Evolutionary conservation across 805 yeast species (phyloP).

Genomic region (Torulaspora quercuum): DNA sequence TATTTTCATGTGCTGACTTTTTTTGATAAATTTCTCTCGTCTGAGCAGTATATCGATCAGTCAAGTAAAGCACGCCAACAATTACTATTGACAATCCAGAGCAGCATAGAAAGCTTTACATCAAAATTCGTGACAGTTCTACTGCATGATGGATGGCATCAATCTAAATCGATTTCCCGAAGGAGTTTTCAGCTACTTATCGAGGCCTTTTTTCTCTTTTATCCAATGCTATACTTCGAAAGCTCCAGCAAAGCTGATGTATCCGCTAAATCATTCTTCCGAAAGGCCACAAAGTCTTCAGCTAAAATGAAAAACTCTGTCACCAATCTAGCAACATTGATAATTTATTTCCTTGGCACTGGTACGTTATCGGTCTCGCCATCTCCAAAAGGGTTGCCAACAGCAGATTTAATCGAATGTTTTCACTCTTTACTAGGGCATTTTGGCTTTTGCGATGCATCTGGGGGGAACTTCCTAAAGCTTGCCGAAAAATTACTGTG

Average conservation of each 20-base stretch:
- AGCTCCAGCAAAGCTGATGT: slow-evolving; percentile 44
- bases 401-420: slow-evolving; percentile 43
- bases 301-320: slow-evolving; percentile 46
- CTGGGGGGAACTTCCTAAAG: slow-evolving; percentile 58
- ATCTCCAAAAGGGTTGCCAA: slow-evolving; percentile 7
- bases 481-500: slow-evolving; percentile 55
- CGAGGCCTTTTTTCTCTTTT: slow-evolving; percentile 42
- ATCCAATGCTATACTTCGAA: slow-evolving; percentile 51
- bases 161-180: slow-evolving; percentile 10
- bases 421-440: slow-evolving; percentile 74
- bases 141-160: slow-evolving; percentile 38
- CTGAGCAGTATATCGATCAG: slow-evolving; percentile 23
- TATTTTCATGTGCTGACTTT: slow-evolving; percentile 50
- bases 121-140: slow-evolving; percentile 35
- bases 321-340: slow-evolving; percentile 30
- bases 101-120: slow-evolving; percentile 52
- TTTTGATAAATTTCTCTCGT: slow-evolving; percentile 39
- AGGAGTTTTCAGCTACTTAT: slow-evolving; percentile 24
- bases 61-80: slow-evolving; percentile 39
- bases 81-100: slow-evolving; percentile 48
- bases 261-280: slow-evolving; percentile 41
- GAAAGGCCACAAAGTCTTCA: slow-evolving; percentile 43
- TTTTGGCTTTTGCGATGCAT: slow-evolving; percentile 63
- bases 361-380: slow-evolving; percentile 2
- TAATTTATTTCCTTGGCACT: slow-evolving; percentile 16